Percentiles rank a stretch among this genome's conserved stretches.
Evolutionary conservation across 371 early-diverging fungal species (phyloP).

Genomic region (Dichotomocladium elegans): DNA sequence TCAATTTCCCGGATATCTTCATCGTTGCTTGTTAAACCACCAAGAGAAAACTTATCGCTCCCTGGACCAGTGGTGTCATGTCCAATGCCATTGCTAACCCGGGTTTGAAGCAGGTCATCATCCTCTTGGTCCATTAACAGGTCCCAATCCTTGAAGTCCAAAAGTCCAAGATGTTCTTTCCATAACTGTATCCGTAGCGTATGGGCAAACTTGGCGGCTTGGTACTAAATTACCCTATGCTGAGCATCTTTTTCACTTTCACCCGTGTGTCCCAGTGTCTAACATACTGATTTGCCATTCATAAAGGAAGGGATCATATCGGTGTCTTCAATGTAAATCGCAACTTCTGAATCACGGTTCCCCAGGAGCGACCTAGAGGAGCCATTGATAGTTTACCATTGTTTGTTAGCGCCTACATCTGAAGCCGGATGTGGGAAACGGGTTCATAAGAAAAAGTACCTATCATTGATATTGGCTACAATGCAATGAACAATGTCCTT

Average conservation of each 20-base stretch:
- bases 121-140: constrained; percentile 1
- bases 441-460: constrained; percentile 3
- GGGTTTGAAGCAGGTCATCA: not conserved
- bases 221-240: constrained; percentile 41
- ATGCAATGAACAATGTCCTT: not conserved
- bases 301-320: constrained; percentile 63
- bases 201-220: constrained; percentile 74
- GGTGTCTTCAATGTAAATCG: constrained; percentile 78
- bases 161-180: constrained; percentile 80
- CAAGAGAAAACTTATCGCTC: constrained; percentile 11
- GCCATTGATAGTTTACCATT: not conserved
- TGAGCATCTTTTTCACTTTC: not conserved
- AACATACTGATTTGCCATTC: constrained; percentile 62
- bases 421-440: constrained; percentile 4
- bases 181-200: constrained; percentile 73
- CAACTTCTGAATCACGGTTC: constrained; percentile 89
- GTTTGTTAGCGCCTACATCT: not conserved
- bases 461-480: constrained; percentile 43
- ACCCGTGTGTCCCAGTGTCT: not conserved
- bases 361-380: constrained; percentile 76
- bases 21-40: constrained; percentile 19
- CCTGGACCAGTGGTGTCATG: constrained; percentile 2
- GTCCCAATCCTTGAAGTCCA: constrained; percentile 37
- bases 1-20: constrained; percentile 18
- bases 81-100: not conserved